Base-by-base conservation (phyloP, 495 filamentous ascomycete species). In the Parathielavia hyrcaniae region DNA sequence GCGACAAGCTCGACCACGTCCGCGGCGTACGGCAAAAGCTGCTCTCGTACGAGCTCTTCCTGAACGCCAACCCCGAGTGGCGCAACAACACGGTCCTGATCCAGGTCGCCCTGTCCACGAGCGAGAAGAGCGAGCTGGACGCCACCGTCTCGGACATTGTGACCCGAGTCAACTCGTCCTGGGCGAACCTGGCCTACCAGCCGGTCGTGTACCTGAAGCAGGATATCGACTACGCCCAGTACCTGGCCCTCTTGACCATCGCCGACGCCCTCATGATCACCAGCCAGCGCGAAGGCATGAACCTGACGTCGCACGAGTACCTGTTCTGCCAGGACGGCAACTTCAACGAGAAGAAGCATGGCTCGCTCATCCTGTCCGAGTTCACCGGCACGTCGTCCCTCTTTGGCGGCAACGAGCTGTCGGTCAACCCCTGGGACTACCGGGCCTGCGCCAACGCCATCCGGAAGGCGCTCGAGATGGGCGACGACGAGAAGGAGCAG, bases 341-440 rank as follows among this genome's bases (percentile, higher is more conserved):
- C 63, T 65, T 69, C 49, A 76, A 79, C 22, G 77, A 84, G 52
- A 88, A 88, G 71, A 90, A 87, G 66, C 84, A 91, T 67, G 89
- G 89, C 9, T 89, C 90, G 3, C 77, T 97, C 50, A 95, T 97
- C 62, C 75, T 97, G 14, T 91, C 87, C 59, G 91, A 97, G 69
- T 97, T 97, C 69, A 95, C 91, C 13, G 91, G 91, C 39, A 93
- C 88, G 64, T 85, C 91, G 10, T 87, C 87, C 1, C 79, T 97
- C 30, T 95, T 96, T 64, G 84, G 82, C 12, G 81, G 83, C 23
- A 80, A 86, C 53, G 82, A 89, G 61, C 79, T 97, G 17, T 78
- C 88, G 9, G 87, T 96, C 55, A 97, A 97, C 65, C 91, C 91
- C 10, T 97, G 91, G 91, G 88, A 96, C 64, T 92, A 95, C 70